These are phyloP conservation scores for Tylopilus sp. DNA, from an alignment of 768 basidiomycete species.

Conservation along the genomic window DNA sequence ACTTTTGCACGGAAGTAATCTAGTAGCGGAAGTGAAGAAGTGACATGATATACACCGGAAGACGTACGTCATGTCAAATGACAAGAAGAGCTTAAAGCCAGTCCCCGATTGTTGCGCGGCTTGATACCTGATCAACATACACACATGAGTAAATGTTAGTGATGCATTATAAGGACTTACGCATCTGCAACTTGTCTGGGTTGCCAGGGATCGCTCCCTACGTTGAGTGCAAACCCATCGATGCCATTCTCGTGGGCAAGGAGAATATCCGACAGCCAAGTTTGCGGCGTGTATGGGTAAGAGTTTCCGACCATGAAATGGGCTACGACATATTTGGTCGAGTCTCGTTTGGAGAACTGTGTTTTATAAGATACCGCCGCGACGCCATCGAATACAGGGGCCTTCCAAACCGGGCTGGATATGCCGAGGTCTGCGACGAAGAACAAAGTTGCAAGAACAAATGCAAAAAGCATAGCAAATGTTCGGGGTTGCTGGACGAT, in stretches of 20 bases:
- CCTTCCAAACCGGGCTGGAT: slow-evolving; percentile 14
- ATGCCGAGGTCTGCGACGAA: slow-evolving; percentile 4
- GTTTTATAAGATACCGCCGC: slow-evolving; percentile 1
- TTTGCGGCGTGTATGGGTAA: slow-evolving; percentile 48
- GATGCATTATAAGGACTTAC: slow-evolving; percentile 34
- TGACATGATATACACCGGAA: not conserved
- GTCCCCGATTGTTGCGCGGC: slow-evolving; percentile 53
- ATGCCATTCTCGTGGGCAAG: slow-evolving; percentile 58
- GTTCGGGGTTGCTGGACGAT: too few relatives aligned
- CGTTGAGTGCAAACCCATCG: slow-evolving; percentile 71
- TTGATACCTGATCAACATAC: slow-evolving; percentile 43
- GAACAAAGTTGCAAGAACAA: slow-evolving; percentile 11
- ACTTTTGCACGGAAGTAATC: slow-evolving; percentile 52
- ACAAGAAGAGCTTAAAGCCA: slow-evolving; percentile 71
- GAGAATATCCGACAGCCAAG: slow-evolving; percentile 49
- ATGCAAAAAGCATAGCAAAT: slow-evolving; percentile 14
- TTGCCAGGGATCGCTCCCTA: slow-evolving; percentile 65
- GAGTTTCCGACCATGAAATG: slow-evolving; percentile 66
- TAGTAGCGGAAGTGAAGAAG: slow-evolving; percentile 19
- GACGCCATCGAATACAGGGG: not conserved
- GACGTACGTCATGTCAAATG: slow-evolving; percentile 73
- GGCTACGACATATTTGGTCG: slow-evolving; percentile 48
- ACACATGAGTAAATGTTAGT: slow-evolving; percentile 16
- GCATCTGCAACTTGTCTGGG: slow-evolving; percentile 58
- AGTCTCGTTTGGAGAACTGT: slow-evolving; percentile 10